These are phyloP conservation scores for Apophysomyces sp. DNA, from an alignment of 371 early-diverging fungal genomes.

Conservation along the genomic window DNA sequence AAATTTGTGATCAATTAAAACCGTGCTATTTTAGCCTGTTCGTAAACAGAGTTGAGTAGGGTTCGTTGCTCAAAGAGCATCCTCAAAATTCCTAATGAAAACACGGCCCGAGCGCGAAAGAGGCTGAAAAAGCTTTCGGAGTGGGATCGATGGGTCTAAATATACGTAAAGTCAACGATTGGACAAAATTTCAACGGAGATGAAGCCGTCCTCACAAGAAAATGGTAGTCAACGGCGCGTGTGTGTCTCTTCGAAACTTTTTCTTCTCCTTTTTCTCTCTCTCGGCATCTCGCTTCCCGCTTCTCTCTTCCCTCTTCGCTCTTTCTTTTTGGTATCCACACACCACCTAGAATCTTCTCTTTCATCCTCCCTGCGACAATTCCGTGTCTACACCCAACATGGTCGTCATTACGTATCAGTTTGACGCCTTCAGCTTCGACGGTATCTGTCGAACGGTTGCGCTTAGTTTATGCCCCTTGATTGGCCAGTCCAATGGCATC, in stretches of 20 bases:
- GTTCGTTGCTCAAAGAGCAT: neutral
- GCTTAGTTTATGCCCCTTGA: constrained; percentile 86
- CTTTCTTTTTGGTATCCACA: neutral
- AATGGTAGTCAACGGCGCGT: neutral
- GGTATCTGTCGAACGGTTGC: constrained; percentile 81
- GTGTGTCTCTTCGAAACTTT: neutral
- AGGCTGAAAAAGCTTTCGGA: neutral
- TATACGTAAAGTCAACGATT: neutral
- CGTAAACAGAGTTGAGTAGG: neutral
- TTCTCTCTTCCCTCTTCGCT: neutral
- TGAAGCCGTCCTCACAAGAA: neutral
- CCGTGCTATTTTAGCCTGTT: neutral
- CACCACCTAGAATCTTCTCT: neutral
- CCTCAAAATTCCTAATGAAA: neutral
- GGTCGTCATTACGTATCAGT: constrained; percentile 41
- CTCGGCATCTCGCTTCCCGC: constrained; percentile 1
- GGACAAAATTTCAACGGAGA: neutral
- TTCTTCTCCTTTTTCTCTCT: constrained; percentile 8
- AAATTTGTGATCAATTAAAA: neutral
- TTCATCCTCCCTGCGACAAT: neutral
- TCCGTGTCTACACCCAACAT: constrained; percentile 14
- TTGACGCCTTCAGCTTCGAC: constrained; percentile 66
- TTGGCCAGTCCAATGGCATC: constrained; percentile 72
- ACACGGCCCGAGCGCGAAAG: neutral
- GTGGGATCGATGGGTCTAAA: neutral